Conservation (phyloP, 148 eudicot genomes). For the Oxyria digyna region DNA sequence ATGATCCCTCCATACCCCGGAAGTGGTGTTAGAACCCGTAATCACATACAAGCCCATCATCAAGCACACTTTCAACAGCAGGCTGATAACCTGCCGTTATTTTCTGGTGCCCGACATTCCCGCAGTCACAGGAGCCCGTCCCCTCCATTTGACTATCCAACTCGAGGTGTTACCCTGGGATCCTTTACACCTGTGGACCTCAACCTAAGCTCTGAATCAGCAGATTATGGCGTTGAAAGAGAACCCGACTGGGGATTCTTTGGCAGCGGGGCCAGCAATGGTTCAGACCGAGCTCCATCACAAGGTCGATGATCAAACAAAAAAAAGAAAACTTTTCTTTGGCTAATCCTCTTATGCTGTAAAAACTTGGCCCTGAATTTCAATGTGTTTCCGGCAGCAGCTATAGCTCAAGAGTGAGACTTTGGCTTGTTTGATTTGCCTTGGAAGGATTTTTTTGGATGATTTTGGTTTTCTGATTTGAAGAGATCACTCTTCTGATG, state of each 20-base stretch:
- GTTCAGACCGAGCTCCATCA: conserved; percentile 54
- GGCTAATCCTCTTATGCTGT: background rate
- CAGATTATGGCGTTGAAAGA: too few species aligned
- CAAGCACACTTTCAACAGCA: conserved; percentile 85
- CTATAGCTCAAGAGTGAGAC: background rate
- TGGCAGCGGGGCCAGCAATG: conserved; percentile 37
- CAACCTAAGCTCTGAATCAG: too few species aligned
- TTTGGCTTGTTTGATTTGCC: background rate
- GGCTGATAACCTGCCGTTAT: conserved; percentile 31
- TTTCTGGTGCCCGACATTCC: conserved; percentile 42
- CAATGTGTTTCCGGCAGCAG: background rate
- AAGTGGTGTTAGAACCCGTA: conserved; percentile 77
- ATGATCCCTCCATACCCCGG: conserved; percentile 78
- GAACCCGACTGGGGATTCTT: conserved; percentile 51
- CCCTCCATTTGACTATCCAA: conserved; percentile 61
- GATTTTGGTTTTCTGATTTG: background rate
- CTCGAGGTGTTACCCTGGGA: conserved; percentile 44
- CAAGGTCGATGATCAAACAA: conserved; percentile 45
- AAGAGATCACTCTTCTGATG: background rate
- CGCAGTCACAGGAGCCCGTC: conserved; percentile 36
- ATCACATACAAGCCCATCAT: conserved; percentile 63
- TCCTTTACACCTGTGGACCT: too few species aligned
- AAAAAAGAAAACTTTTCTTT: background rate
- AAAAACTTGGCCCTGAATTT: background rate
- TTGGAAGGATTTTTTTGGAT: background rate